Base-by-base conservation (phyloP, 805 yeast genomes). In the Grigorovia transvaalensis region DNA sequence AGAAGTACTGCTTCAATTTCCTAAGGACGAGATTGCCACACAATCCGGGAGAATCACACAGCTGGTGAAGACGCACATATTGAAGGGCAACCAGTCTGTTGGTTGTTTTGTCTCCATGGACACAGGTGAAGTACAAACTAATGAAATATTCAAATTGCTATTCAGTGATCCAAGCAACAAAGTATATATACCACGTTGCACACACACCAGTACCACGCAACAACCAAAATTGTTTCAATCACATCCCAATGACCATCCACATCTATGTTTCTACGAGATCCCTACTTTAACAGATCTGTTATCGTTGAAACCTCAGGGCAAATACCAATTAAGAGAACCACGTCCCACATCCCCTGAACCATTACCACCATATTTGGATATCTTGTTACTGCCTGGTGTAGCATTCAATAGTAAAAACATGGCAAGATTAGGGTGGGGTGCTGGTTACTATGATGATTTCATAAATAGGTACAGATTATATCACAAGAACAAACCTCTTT, bases 371-470 rank as follows among this genome's bases (percentile, higher is more conserved):
- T 51, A 48, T 11, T 67, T 91, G 20, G 97, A 91, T 58, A 59
- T 91, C 9, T 70, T 91, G 7, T 67, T 91, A 7, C 73, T 91
- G 0, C 98, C 98, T 0, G 97, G 95, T 0, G 83, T 91, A 1
- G 96, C 87, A 0, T 90, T 87, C 65, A 56, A 62, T 12, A 59
- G 63, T 6, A 49, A 57, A 23, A 54, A 57, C 6, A 70, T 81
- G 20, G 65, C 71, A 12, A 65, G 99, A 50, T 64, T 91, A 50
- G 99, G 99, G 1, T 95, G 88, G 64, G 99, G 99, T 1, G 91
- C 83, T 5, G 99, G 97, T 0, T 89, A 79, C 65, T 91, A 93
- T 65, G 99, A 91, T 64, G 88, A 84, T 59, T 85, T 74, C 59
- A 74, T 85, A 44, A 69, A 73, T 46, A 68, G 84, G 49, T 80